phyloP scores from a whole-genome alignment of 108 stramenopile genomes.

The Cyclotella baltica region DNA sequence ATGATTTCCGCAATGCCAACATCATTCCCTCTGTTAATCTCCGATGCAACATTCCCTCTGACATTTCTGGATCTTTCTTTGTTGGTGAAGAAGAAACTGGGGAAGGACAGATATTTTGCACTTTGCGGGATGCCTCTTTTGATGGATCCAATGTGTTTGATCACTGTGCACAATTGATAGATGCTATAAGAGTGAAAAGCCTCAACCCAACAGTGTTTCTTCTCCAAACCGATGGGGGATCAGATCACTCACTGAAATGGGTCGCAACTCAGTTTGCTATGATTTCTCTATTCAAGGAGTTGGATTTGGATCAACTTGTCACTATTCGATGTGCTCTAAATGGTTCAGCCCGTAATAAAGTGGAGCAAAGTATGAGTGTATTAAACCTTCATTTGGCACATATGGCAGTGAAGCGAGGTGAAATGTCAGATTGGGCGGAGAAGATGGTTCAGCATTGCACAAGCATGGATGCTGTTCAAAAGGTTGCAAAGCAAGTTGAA shows the following conservation, averaged over 20 bases:
- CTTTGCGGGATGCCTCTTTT: conserved; percentile 6
- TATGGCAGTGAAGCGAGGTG: not conserved
- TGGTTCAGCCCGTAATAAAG: conserved; percentile 17
- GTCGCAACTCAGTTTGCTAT: not conserved
- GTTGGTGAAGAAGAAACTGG: not conserved
- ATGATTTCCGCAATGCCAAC: conserved; percentile 11
- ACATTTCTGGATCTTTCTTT: conserved; percentile 18
- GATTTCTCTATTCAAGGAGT: conserved; percentile 4
- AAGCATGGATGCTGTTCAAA: no score
- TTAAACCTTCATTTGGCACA: not conserved
- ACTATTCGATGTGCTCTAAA: conserved; percentile 5
- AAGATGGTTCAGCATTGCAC: no score
- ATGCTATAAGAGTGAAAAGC: not conserved
- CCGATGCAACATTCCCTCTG: conserved; percentile 11
- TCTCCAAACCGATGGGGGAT: conserved; percentile 12
- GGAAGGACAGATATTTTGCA: conserved; percentile 1
- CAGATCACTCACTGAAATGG: conserved; percentile 10
- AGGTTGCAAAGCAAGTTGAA: no score
- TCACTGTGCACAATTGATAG: conserved; percentile 1
- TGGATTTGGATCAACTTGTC: conserved; percentile 14
- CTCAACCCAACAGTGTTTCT: not conserved
- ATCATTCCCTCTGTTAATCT: not conserved
- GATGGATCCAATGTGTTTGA: conserved; percentile 19
- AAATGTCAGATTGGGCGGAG: conserved; percentile 5
- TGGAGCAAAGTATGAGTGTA: conserved; percentile 9